Percentiles rank a stretch among this genome's conserved stretches.
These are phyloP conservation scores for Kuraishia hungarica DNA, from an alignment of 805 yeast species.

Conservation along the genomic window DNA sequence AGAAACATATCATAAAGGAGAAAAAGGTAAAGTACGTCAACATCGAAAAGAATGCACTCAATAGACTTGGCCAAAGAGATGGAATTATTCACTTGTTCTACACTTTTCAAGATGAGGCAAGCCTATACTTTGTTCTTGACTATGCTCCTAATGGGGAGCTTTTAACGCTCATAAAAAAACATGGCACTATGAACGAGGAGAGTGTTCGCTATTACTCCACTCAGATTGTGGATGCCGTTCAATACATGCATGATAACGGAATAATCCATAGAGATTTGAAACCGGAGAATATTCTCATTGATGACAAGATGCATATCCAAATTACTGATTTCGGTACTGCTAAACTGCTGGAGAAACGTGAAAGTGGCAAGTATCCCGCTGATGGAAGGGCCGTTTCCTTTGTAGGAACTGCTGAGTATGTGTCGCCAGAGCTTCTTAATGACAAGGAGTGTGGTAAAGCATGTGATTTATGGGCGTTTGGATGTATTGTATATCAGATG, in stretches of 20 bases:
- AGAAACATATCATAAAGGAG: conserved; percentile 70
- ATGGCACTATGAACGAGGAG: conserved; percentile 65
- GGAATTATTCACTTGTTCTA: conserved; percentile 65
- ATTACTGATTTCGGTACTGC: conserved; percentile 87
- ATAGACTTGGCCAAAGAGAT: conserved; percentile 49
- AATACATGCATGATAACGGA: conserved; percentile 66
- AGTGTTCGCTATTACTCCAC: conserved; percentile 62
- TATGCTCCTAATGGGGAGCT: conserved; percentile 78
- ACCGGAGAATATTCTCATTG: conserved; percentile 73
- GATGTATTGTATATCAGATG: conserved; percentile 53
- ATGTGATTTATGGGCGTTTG: conserved; percentile 56
- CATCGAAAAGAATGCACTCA: conserved; percentile 73
- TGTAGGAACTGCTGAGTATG: conserved; percentile 83
- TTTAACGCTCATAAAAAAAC: conserved; percentile 54
- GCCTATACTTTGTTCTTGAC: conserved; percentile 67
- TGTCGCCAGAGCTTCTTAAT: conserved; percentile 71
- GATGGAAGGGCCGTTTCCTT: conserved; percentile 70
- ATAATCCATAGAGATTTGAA: conserved; percentile 83
- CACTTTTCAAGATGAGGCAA: conserved; percentile 72
- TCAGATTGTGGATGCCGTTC: conserved; percentile 66
- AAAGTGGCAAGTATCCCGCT: conserved; percentile 47
- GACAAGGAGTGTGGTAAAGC: conserved; percentile 60
- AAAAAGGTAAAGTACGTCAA: conserved; percentile 81
- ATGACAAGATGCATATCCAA: conserved; percentile 49
- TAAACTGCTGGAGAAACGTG: conserved; percentile 49